Evolutionary conservation across 768 basidiomycete species (phyloP).

Genomic region (Mycena metata): DNA sequence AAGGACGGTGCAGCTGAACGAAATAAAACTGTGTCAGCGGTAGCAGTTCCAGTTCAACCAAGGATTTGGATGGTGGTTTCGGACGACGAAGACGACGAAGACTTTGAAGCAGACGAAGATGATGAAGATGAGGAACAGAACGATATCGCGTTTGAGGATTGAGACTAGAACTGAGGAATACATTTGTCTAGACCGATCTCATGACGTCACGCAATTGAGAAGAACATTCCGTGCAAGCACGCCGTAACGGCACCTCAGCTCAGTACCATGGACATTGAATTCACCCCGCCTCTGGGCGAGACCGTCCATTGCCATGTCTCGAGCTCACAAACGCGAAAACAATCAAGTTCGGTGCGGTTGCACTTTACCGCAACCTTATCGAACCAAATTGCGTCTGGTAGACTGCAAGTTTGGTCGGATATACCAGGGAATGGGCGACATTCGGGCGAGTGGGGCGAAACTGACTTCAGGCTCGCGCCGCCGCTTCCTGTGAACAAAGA

Average conservation of each 20-base stretch:
- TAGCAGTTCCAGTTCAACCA: background rate
- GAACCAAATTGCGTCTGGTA: slow-evolving; percentile 44
- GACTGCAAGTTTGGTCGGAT: slow-evolving; percentile 61
- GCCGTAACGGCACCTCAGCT: background rate
- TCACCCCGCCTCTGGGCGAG: slow-evolving; percentile 56
- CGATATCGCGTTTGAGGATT: slow-evolving; percentile 8
- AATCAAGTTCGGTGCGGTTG: slow-evolving; percentile 35
- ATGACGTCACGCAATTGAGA: slow-evolving; percentile 41
- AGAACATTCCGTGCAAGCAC: background rate
- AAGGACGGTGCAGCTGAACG: slow-evolving; percentile 47
- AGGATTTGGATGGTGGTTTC: background rate
- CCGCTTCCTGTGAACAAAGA: background rate
- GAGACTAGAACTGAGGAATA: background rate
- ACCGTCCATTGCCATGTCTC: slow-evolving; percentile 42
- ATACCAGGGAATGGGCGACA: slow-evolving; percentile 40
- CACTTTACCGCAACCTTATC: slow-evolving; percentile 54
- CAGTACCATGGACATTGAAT: slow-evolving; percentile 52
- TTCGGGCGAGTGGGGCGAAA: slow-evolving; percentile 50
- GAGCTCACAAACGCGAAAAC: slow-evolving; percentile 8
- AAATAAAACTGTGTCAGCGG: slow-evolving; percentile 22
- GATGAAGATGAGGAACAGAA: slow-evolving; percentile 31
- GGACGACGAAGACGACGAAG: slow-evolving; percentile 32
- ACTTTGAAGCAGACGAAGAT: slow-evolving; percentile 15
- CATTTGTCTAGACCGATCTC: slow-evolving; percentile 24
- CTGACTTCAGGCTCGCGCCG: slow-evolving; percentile 45